A percentile compares a stretch with the other conserved stretches of the same genome.
phyloP scores from a whole-genome alignment of 805 yeast genomes.

The Scheffersomyces lignosus region DNA sequence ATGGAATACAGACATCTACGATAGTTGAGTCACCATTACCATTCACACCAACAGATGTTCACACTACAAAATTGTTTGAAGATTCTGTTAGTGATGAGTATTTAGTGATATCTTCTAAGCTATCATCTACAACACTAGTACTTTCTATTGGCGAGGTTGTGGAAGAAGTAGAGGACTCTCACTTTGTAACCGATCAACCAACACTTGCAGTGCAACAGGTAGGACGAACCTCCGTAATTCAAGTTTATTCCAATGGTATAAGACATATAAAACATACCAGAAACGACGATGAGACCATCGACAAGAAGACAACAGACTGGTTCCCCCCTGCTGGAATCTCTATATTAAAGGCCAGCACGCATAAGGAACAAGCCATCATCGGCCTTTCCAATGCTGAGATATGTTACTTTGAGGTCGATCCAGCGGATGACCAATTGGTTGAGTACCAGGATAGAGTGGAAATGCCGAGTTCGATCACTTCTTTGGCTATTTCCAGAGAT shows the following conservation, averaged over 20 bases:
- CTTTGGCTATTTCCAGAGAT: slow-evolving; percentile 46
- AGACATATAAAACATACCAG: slow-evolving; percentile 43
- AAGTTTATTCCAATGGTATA: slow-evolving; percentile 70
- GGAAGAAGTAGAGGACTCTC: slow-evolving; percentile 70
- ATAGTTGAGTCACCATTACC: slow-evolving; percentile 80
- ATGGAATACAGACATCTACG: slow-evolving; percentile 61
- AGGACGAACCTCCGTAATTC: slow-evolving; percentile 64
- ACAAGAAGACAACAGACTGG: slow-evolving; percentile 63
- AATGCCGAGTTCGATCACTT: slow-evolving; percentile 49
- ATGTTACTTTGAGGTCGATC: slow-evolving; percentile 79
- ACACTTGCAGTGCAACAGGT: slow-evolving; percentile 72
- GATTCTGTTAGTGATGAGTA: slow-evolving; percentile 57
- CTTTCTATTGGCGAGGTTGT: slow-evolving; percentile 78
- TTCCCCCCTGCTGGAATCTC: slow-evolving; percentile 74
- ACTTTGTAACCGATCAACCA: slow-evolving; percentile 52
- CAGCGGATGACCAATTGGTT: slow-evolving; percentile 55
- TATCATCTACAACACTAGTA: slow-evolving; percentile 66
- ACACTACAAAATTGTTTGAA: slow-evolving; percentile 54
- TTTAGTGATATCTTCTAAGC: slow-evolving; percentile 57
- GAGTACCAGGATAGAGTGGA: slow-evolving; percentile 69
- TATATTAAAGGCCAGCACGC: slow-evolving; percentile 59
- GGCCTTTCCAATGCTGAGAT: slow-evolving; percentile 73
- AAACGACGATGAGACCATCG: slow-evolving; percentile 12
- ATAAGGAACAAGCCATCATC: slow-evolving; percentile 65
- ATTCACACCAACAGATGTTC: slow-evolving; percentile 55